phyloP scores from a whole-genome alignment of 2,329 filamentous ascomycete species.

The Penicillium sp. region DNA sequence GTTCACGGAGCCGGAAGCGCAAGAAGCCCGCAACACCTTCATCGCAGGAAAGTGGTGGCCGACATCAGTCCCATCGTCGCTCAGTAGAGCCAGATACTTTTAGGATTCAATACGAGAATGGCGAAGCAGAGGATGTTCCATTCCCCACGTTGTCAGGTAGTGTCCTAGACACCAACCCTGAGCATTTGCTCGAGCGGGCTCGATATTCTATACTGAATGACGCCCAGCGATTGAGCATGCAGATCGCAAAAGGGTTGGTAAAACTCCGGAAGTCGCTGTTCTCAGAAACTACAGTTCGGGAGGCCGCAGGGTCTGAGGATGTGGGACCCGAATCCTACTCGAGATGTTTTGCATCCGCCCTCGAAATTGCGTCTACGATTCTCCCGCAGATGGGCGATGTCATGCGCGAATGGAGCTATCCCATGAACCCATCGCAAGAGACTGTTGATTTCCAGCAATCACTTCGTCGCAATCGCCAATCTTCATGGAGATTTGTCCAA shows the following conservation, averaged over 20 bases:
- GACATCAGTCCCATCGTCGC: constrained; percentile 50
- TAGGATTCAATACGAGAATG: constrained; percentile 58
- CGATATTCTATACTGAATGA: constrained; percentile 50
- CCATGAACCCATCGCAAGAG: constrained; percentile 53
- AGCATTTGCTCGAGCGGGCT: constrained; percentile 38
- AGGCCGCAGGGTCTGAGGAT: constrained; percentile 27
- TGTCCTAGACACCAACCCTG: constrained; percentile 26
- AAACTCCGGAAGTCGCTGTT: constrained; percentile 57
- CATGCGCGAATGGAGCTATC: constrained; percentile 57
- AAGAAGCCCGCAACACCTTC: constrained; percentile 51
- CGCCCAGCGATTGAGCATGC: constrained; percentile 52
- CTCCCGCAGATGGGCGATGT: constrained; percentile 58
- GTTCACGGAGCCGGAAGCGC: constrained; percentile 51
- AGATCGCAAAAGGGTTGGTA: constrained; percentile 55
- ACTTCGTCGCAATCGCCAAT: constrained; percentile 55
- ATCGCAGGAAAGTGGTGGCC: constrained; percentile 43
- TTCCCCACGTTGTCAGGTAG: constrained; percentile 39
- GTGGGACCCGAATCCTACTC: constrained; percentile 33
- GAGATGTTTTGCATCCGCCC: constrained; percentile 40
- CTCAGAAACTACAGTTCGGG: constrained; percentile 39
- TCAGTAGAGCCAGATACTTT: constrained; percentile 47
- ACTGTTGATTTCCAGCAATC: constrained; percentile 56
- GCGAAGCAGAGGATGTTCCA: constrained; percentile 58
- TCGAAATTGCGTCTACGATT: constrained; percentile 47
- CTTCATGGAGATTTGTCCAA: constrained; percentile 60